Evolutionary conservation across 164 flowering plant genomes (phyloP).

Genomic region (Macadamia integrifolia): DNA sequence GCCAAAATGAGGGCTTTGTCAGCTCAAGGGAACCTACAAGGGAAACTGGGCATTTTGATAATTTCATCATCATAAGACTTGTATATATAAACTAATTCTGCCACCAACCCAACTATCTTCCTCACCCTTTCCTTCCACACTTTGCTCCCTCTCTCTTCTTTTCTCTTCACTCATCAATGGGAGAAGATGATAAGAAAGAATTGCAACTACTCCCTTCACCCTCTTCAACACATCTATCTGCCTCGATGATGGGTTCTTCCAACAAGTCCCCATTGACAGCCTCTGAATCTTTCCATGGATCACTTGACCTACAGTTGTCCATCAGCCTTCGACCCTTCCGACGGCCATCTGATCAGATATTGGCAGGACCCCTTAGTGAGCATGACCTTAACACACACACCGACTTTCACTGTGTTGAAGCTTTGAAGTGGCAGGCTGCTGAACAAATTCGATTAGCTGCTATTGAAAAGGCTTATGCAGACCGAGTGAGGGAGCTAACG

Average conservation of each 20-base stretch:
- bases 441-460: constrained; percentile 86
- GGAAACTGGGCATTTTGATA: constrained; percentile 15
- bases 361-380: constrained; percentile 12
- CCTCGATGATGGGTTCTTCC: constrained; percentile 21
- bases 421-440: constrained; percentile 73
- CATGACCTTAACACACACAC: constrained; percentile 8
- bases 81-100: constrained; percentile 29
- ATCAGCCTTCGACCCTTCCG: constrained; percentile 47
- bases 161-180: constrained; percentile 32
- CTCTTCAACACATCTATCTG: constrained; percentile 21
- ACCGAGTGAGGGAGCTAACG: constrained; percentile 78
- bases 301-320: constrained; percentile 70
- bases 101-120: constrained; percentile 21
- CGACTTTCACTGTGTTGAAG: constrained; percentile 35
- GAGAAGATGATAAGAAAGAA: constrained; percentile 46
- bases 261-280: constrained; percentile 9
- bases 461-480: constrained; percentile 89
- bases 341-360: constrained; percentile 16
- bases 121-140: neutral
- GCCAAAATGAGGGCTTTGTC: neutral
- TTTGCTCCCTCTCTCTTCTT: constrained; percentile 1
- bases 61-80: neutral
- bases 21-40: constrained; percentile 1
- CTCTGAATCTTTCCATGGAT: constrained; percentile 13
- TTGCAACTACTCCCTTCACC: constrained; percentile 47